A percentile compares a stretch with the other conserved stretches of the same genome.
These are phyloP conservation scores for Aspergillus caelatus DNA, from an alignment of 2,329 filamentous ascomycete genomes.

Conservation along the genomic window DNA sequence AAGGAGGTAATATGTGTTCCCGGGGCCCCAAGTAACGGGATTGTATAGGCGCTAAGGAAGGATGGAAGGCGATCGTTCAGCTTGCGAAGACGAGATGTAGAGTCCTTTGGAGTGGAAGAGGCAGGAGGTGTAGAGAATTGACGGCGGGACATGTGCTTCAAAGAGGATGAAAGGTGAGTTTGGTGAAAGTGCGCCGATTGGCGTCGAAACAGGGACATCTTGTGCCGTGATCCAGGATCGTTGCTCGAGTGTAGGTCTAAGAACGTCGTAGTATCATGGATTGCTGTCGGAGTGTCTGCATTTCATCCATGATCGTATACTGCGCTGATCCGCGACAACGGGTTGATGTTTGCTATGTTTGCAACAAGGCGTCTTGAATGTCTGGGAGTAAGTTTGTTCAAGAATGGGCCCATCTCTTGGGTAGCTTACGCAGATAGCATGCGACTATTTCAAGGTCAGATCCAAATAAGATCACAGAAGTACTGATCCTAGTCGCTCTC, in stretches of 20 bases:
- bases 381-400: not conserved
- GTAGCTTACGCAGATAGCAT: not conserved
- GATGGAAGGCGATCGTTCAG: conserved; percentile 59
- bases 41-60: conserved; percentile 70
- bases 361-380: not conserved
- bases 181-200: conserved; percentile 16
- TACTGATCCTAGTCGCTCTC: not conserved
- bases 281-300: too few relatives aligned
- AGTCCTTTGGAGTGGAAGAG: conserved; percentile 24
- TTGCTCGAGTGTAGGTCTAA: not conserved
- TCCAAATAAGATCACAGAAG: not conserved
- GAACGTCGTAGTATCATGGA: too few relatives aligned
- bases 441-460: not conserved
- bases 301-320: not conserved
- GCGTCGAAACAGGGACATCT: not conserved
- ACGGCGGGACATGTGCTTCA: conserved; percentile 21
- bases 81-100: conserved; percentile 35
- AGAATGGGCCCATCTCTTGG: not conserved
- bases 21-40: conserved; percentile 73
- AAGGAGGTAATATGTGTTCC: conserved; percentile 84
- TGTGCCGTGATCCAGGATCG: not conserved
- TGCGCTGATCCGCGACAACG: not conserved
- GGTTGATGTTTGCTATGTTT: not conserved
- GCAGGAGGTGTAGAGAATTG: conserved; percentile 26
- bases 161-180: conserved; percentile 9